These are phyloP conservation scores for Malus hybrid DNA, from an alignment of 331 rosid species.

Conservation along the genomic window DNA sequence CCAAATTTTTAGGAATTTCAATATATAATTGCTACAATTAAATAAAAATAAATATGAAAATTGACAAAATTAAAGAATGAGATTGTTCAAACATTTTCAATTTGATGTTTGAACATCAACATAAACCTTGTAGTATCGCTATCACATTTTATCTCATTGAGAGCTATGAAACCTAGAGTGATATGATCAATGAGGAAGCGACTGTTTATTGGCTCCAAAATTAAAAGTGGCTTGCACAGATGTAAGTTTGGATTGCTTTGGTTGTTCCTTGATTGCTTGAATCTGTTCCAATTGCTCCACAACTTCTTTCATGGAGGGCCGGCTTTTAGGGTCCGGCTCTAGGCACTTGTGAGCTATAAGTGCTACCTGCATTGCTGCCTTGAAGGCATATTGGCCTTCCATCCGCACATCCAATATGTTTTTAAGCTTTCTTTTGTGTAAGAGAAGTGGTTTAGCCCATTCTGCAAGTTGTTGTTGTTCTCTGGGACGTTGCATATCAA, in stretches of 20 bases:
- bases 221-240: conserved; percentile 1
- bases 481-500: conserved; percentile 35
- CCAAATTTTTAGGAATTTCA: background rate
- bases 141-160: background rate
- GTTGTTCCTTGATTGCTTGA: conserved; percentile 25
- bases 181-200: background rate
- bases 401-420: conserved; percentile 46
- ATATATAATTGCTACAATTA: background rate
- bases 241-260: conserved; percentile 23
- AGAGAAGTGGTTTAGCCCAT: conserved; percentile 62
- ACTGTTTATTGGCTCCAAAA: conserved; percentile 1
- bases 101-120: background rate
- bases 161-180: conserved; percentile 14
- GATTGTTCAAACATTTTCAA: background rate
- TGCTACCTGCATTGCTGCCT: conserved; percentile 46
- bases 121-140: background rate
- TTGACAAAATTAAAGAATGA: background rate
- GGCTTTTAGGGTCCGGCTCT: conserved; percentile 38
- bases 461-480: conserved; percentile 55
- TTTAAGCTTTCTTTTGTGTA: conserved; percentile 36
- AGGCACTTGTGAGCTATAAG: conserved; percentile 56
- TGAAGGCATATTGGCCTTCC: conserved; percentile 62
- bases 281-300: conserved; percentile 47
- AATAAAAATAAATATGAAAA: background rate
- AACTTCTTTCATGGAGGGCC: conserved; percentile 83